Evolutionary conservation across 257 asterid genomes (phyloP), one percentile per base, ranked within the genome.

Genomic region (Catharanthus roseus): DNA sequence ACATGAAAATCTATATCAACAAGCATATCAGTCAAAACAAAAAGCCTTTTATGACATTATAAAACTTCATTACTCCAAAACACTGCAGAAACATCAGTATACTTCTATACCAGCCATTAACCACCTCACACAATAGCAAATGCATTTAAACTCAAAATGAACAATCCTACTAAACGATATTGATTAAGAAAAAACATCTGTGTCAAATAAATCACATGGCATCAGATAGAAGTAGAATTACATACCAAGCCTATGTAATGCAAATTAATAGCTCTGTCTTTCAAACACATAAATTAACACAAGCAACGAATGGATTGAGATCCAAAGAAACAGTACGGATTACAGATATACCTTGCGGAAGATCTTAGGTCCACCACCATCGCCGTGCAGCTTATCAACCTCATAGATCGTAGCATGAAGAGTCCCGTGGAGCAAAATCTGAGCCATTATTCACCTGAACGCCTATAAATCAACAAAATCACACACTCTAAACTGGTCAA

Each of bases 381-480:
- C 79, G 19, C 58, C 54, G 55, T 73, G 83, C 33, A 80, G 68
- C 74, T 33, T 65, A 63, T 80, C 87, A 38, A 83, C 83, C 76
- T 80, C 87, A 56, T 61, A 72, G 75, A 83, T 71, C 69, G 87
- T 80, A 62, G 69, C 87, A 73, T 83, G 87, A 61, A 83, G 75
- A 65, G 83, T 83, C 47, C 87, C 87, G 61, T 83, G 87, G 61
- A 38, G 8, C 42, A 3, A 38, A 38, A 38, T 38, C 42, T 3
- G 42, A 38, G 42, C 42, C 42, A 38, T 38, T 3, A 38, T 38
- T 38, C 42, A 38, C 42, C 42, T 38, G 42, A 38, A 38, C 8
- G 42, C 8, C 3, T 38, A 8, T 8, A 38, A 38, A 38, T 38
- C 42, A 38, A 38, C 42, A 38, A 38, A 38, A 38, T 38, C 42